Conservation (phyloP, 352 stramenopile species). For the Phytophthora pluvialis region DNA sequence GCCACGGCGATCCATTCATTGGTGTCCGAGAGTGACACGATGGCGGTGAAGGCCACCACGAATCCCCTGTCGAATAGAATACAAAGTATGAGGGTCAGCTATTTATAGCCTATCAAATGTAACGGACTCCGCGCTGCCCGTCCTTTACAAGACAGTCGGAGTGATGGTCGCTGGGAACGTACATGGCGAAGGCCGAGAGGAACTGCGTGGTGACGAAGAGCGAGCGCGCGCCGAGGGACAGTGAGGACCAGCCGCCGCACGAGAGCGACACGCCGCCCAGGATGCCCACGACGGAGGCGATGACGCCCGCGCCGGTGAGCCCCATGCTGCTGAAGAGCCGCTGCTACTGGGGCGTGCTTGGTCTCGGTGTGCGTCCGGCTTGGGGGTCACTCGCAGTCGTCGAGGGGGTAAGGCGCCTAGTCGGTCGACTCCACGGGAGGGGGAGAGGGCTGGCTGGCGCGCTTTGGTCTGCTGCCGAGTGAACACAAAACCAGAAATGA, state of each 20-base stretch:
- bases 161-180: constrained; percentile 42
- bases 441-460: constrained; percentile 13
- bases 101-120: constrained; percentile 12
- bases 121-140: too few relatives aligned
- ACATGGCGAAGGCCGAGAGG: constrained; percentile 85
- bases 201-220: constrained; percentile 87
- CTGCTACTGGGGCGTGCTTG: constrained; percentile 11
- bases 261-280: constrained; percentile 83
- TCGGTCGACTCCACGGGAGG: constrained; percentile 21
- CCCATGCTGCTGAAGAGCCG: constrained; percentile 47
- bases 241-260: constrained; percentile 87
- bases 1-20: constrained; percentile 83
- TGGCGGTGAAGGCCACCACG: constrained; percentile 68
- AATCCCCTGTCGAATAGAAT: constrained; percentile 57
- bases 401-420: constrained; percentile 25
- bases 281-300: constrained; percentile 81
- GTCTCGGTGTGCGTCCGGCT: constrained; percentile 10
- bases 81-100: constrained; percentile 20
- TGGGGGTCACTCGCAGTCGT: constrained; percentile 13
- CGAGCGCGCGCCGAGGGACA: constrained; percentile 84
- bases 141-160: constrained; percentile 13
- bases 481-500: constrained; percentile 74
- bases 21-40: constrained; percentile 60
- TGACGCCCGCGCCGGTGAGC: constrained; percentile 62
- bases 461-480: constrained; percentile 44